phyloP scores from a whole-genome alignment of 2,329 filamentous ascomycete genomes.

The Hansfordia pulvinata region DNA sequence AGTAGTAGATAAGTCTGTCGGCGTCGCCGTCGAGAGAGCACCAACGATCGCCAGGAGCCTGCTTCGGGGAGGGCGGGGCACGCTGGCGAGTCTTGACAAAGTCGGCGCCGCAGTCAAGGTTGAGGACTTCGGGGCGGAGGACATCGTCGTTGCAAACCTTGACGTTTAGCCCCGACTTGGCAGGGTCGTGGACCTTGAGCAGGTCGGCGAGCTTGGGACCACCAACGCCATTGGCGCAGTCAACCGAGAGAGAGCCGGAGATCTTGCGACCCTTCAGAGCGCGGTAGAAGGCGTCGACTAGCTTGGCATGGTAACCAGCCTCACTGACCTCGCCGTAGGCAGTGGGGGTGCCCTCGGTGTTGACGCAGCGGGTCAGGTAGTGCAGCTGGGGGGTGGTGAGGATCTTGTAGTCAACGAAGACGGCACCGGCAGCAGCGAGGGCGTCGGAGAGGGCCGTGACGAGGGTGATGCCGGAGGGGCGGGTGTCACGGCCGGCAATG shows the following conservation, averaged over 20 bases:
- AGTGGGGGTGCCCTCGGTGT: constrained; percentile 77
- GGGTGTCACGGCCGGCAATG: constrained; percentile 83
- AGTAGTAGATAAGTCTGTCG: constrained; percentile 93
- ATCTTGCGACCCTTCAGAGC: constrained; percentile 69
- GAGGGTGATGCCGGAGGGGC: constrained; percentile 78
- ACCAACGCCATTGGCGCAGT: constrained; percentile 94
- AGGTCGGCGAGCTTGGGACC: constrained; percentile 81
- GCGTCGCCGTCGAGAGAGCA: constrained; percentile 93
- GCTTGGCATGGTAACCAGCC: constrained; percentile 89
- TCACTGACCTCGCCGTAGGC: constrained; percentile 85
- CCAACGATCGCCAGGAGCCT: constrained; percentile 61
- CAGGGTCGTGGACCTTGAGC: constrained; percentile 64
- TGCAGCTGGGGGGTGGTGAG: constrained; percentile 96
- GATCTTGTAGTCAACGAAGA: constrained; percentile 75
- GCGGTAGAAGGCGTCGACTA: constrained; percentile 69
- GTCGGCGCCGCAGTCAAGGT: constrained; percentile 90
- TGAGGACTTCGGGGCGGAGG: constrained; percentile 75
- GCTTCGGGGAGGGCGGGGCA: constrained; percentile 71
- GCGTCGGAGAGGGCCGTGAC: constrained; percentile 68
- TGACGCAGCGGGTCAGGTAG: constrained; percentile 88
- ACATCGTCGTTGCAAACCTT: constrained; percentile 89
- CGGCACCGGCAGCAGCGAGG: constrained; percentile 59
- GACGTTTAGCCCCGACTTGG: constrained; percentile 62
- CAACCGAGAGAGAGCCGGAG: constrained; percentile 64
- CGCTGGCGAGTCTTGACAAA: constrained; percentile 96